Conservation (phyloP, 352 stramenopile species). For the Pythium dissotocum region DNA sequence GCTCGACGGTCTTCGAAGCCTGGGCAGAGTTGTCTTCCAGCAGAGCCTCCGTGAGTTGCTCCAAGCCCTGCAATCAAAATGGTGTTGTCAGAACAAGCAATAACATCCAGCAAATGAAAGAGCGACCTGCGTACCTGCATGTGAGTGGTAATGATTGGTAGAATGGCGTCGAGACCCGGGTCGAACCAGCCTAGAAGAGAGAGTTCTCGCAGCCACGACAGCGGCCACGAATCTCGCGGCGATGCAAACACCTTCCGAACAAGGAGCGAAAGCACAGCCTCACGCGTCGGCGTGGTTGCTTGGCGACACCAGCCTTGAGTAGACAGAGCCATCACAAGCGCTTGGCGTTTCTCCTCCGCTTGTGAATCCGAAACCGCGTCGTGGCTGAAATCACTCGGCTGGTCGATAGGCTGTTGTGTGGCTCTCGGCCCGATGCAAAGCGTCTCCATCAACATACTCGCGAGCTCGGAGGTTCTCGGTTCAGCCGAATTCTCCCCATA, state of each 20-base stretch:
- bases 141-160: conserved; percentile 18
- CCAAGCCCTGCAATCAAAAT: conserved; percentile 31
- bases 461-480: neutral
- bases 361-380: neutral
- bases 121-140: conserved; percentile 17
- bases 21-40: conserved; percentile 45
- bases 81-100: neutral
- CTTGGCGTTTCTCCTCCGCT: neutral
- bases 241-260: conserved; percentile 20
- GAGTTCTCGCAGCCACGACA: conserved; percentile 30
- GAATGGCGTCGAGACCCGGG: neutral
- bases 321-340: neutral
- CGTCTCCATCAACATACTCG: conserved; percentile 9
- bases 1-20: conserved; percentile 37
- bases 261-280: neutral
- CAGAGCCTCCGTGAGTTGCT: conserved; percentile 45
- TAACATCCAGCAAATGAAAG: neutral
- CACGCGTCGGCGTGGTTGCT: neutral
- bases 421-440: neutral
- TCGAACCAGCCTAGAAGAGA: conserved; percentile 26
- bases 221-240: conserved; percentile 20
- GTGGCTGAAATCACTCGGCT: conserved; percentile 2
- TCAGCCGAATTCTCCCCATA: neutral
- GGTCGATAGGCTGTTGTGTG: neutral
- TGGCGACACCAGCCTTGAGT: conserved; percentile 17